Evolutionary conservation across 1,284 basidiomycete genomes (phyloP), one percentile per base, ranked within the genome.

Genomic region (Cystobasidium sp.): DNA sequence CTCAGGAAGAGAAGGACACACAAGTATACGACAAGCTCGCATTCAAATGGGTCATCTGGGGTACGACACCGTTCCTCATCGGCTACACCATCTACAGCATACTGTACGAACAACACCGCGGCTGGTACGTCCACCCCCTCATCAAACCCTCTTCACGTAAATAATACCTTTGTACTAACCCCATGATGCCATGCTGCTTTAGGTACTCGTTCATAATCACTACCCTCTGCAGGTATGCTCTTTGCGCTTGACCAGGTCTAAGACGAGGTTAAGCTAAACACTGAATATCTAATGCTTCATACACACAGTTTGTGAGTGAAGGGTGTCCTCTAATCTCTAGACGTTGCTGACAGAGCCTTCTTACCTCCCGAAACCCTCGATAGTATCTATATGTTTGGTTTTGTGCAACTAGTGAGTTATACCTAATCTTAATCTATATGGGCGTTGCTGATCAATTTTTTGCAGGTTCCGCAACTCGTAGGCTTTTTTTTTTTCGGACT

Each of bases 1-100:
- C 86, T 76, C 94, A 96, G 80, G 94, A 97, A 79, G 96, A 98
- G 84, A 93, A 91, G 85, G 94, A 91, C 84, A 97, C 96, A n/a
- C 94, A 97, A 83, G 94, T 97, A 89, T 95, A 84, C 80, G 92
- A 95, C 85, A 87, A 87, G 78, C 85, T 94, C 56, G 93, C 93
- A 1, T 94, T 93, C 88, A 89, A 88, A 81, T 96, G 92, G 81
- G 95, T 97, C 24, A 91, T 92, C 46, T 94, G 90, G 81, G 90
- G 89, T 77, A 88, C 94, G 7, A 88, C 92, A 66, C 96, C 96
- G 1, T 84, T 91, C 22, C 88, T 99, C 37, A 86, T 87, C n/a
- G 90, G 84, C 12, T 98, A 97, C 83, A 90, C 94, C 1, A 84
- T 91, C 76, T 98, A 98, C 82, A 96, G 93, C 43, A 86, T 83